These are phyloP conservation scores for Leccinum subrobustum DNA, from an alignment of 1,284 basidiomycete genomes.

Conservation along the genomic window DNA sequence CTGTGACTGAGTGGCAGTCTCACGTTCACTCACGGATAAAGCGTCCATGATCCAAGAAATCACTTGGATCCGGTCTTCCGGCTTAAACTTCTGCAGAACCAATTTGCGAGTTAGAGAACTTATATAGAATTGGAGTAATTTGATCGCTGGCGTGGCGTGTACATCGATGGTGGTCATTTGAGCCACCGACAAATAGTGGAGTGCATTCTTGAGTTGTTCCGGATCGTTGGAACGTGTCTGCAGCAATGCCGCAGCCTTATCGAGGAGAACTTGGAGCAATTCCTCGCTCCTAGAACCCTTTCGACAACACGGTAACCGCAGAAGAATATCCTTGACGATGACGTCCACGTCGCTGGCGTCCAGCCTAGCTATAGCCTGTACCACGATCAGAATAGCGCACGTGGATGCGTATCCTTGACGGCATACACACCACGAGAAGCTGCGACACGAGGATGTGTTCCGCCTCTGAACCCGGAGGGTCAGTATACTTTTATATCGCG, in stretches of 20 bases:
- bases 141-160: conserved; percentile 41
- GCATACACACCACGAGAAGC: conserved; percentile 44
- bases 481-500: conserved; percentile 46
- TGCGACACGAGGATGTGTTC: conserved; percentile 50
- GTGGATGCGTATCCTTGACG: conserved; percentile 12
- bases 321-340: conserved; percentile 54
- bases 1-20: conserved; percentile 18
- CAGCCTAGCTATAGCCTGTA: conserved; percentile 53
- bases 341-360: conserved; percentile 40
- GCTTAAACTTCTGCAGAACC: conserved; percentile 44
- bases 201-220: conserved; percentile 37
- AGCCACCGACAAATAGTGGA: conserved; percentile 49
- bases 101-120: conserved; percentile 46
- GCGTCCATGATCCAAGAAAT: conserved; percentile 43
- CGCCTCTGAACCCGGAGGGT: conserved; percentile 41
- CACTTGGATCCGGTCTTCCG: conserved; percentile 43
- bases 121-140: conserved; percentile 54
- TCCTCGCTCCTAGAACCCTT: conserved; percentile 38
- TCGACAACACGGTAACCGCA: conserved; percentile 47
- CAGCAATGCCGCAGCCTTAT: conserved; percentile 39
- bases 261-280: conserved; percentile 46
- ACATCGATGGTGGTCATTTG: conserved; percentile 44
- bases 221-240: conserved; percentile 38
- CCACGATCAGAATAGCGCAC: conserved; percentile 5
- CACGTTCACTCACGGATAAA: conserved; percentile 34